Evolutionary conservation across 1,284 basidiomycete genomes (phyloP), one percentile per base, ranked within the genome.

Genomic region (Apiotrichum gamsii): DNA sequence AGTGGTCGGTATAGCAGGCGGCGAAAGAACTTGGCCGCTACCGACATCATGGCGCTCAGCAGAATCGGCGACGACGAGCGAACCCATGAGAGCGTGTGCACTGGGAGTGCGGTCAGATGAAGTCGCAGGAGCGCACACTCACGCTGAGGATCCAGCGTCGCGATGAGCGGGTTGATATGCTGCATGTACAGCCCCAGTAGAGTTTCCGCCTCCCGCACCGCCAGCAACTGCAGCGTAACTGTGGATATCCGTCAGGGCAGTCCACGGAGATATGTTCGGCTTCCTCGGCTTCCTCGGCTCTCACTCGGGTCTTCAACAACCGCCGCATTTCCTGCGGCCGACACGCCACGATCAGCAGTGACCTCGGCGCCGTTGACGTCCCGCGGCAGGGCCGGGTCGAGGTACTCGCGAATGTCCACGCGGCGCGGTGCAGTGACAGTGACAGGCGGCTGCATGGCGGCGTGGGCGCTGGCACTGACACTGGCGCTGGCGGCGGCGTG

Each of bases 61-160:
- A 57, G 52, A 18, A 49, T 20, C 9, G 48, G 34, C 5, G 42
- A 49, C 11, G 25, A 28, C 19, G 20, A 4, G 20, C 45, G 45
- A 6, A 59, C 28, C 40, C 44, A 49, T 4, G 34, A 19, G 8
- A 49, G 28, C 14, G 51, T 54, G 46, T 60, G 52, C 5, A 47
- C 43, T 45, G 28, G 8, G 39, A 36, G 33, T 16, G 24, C 5
- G 29, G 39, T 23, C 8, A 31, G 19, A 9, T n/a, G n/a, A n/a
- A n/a, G n/a, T n/a, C n/a, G n/a, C n/a, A n/a, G n/a, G n/a, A n/a
- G n/a, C 14, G n/a, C 16, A n/a, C 3, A 45, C 52, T 47, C 29
- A 60, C 59, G 42, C 13, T 58, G 37, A 1, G 46, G 50, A 31
- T 63, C 55, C 14, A 57, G 40, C 6, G 47, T 39, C 14, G 45